phyloP scores from a whole-genome alignment of 345 rosid genomes.

The Populus tremula region DNA sequence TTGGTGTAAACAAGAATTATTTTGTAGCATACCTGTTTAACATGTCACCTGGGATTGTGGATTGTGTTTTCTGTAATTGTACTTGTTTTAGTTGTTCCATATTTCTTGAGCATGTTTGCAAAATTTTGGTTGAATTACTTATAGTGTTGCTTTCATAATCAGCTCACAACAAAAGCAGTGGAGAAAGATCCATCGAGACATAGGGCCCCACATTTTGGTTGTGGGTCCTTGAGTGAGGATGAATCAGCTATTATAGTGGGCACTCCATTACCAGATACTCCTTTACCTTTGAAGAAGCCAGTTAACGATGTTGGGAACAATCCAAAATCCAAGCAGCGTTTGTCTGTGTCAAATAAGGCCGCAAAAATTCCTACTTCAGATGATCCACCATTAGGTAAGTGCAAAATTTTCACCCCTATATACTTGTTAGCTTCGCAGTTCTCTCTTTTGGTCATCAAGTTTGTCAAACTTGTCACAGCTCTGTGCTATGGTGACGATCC shows the following conservation, averaged over 20 bases:
- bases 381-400: conserved; percentile 36
- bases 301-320: conserved; percentile 33
- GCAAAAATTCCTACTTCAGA: conserved; percentile 17
- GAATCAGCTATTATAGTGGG: conserved; percentile 45
- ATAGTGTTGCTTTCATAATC: conserved; percentile 21
- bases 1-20: neutral
- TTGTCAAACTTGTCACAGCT: conserved; percentile 37
- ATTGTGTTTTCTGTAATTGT: neutral
- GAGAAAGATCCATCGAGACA: conserved; percentile 66
- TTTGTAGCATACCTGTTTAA: neutral
- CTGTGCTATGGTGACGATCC: conserved; percentile 45
- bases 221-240: conserved; percentile 56
- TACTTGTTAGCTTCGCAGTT: neutral
- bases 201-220: conserved; percentile 63
- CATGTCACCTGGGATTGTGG: neutral
- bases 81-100: neutral
- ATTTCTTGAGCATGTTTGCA: neutral
- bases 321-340: conserved; percentile 35
- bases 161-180: conserved; percentile 70
- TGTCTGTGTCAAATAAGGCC: conserved; percentile 33
- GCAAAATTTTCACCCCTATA: neutral
- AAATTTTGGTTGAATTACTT: neutral
- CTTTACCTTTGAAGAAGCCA: conserved; percentile 49
- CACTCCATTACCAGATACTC: conserved; percentile 43
- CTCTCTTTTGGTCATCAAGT: conserved; percentile 1